phyloP scores from a whole-genome alignment of 805 yeast species.

The Cyberlindnera samutprakarnensis region DNA sequence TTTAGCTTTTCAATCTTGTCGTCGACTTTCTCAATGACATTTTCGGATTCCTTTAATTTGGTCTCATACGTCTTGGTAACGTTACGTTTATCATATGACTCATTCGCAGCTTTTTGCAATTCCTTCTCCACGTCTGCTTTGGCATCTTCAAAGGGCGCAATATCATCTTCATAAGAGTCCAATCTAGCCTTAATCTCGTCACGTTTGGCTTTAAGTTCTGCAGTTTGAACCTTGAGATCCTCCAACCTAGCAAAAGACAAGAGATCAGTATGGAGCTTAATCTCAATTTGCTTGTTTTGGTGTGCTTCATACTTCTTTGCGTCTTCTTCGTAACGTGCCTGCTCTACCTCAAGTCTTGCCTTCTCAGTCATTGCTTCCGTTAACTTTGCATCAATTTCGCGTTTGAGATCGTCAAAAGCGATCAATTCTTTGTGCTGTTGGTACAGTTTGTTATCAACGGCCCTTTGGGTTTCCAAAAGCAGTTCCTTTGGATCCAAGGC shows the following conservation, averaged over 20 bases:
- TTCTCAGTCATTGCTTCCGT: constrained; percentile 21
- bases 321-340: constrained; percentile 35
- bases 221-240: constrained; percentile 23
- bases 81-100: constrained; percentile 21
- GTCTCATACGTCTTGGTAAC: constrained; percentile 1
- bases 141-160: constrained; percentile 18
- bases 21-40: constrained; percentile 24
- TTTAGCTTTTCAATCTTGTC: neutral
- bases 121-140: constrained; percentile 16
- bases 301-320: constrained; percentile 41
- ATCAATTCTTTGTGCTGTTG: constrained; percentile 51
- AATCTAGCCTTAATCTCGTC: constrained; percentile 21
- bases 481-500: constrained; percentile 68
- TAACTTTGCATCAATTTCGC: constrained; percentile 29
- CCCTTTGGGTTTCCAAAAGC: constrained; percentile 70
- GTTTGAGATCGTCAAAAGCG: constrained; percentile 37
- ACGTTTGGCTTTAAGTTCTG: constrained; percentile 20
- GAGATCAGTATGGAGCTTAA: constrained; percentile 39
- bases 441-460: constrained; percentile 59
- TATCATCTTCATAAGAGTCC: constrained; percentile 18
- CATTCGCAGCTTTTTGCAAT: constrained; percentile 23
- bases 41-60: constrained; percentile 26
- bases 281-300: constrained; percentile 37
- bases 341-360: constrained; percentile 19
- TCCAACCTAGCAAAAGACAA: constrained; percentile 42